phyloP scores from a whole-genome alignment of 805 yeast genomes.

The Ogataea pignaliae region DNA sequence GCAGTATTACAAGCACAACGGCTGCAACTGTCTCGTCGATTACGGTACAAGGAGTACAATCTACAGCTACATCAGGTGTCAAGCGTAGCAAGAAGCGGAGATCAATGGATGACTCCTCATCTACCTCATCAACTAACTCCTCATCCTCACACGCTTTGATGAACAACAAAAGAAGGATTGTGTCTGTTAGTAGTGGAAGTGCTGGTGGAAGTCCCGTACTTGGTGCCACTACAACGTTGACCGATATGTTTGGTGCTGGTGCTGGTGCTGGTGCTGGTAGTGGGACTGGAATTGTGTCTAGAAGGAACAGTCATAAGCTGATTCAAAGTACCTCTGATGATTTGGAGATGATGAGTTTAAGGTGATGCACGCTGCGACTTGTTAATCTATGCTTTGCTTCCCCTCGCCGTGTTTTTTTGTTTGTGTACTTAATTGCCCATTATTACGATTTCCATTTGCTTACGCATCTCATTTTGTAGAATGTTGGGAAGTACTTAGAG shows the following conservation, averaged over 20 bases:
- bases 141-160: not conserved
- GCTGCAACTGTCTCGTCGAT: constrained; percentile 1
- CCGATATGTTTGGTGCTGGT: not conserved
- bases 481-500: too few relatives aligned
- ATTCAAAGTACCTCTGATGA: constrained; percentile 29
- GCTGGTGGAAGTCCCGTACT: not conserved
- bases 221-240: not conserved
- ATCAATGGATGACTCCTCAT: constrained; percentile 9
- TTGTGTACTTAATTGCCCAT: not conserved
- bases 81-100: constrained; percentile 10
- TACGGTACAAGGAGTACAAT: too few relatives aligned
- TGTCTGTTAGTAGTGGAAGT: constrained; percentile 8
- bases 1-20: constrained; percentile 5
- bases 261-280: not conserved
- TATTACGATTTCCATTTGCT: too few relatives aligned
- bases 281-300: not conserved
- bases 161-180: constrained; percentile 19
- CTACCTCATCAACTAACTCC: not conserved
- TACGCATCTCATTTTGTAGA: too few relatives aligned
- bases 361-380: not conserved
- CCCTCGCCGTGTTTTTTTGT: too few relatives aligned
- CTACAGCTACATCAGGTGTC: too few relatives aligned
- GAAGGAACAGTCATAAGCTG: constrained; percentile 22
- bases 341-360: constrained; percentile 26
- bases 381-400: too few relatives aligned